A percentile compares a stretch with the other conserved stretches of the same genome.
These are phyloP conservation scores for Xanthoconium purpureum DNA, from an alignment of 768 basidiomycete species.

Conservation along the genomic window DNA sequence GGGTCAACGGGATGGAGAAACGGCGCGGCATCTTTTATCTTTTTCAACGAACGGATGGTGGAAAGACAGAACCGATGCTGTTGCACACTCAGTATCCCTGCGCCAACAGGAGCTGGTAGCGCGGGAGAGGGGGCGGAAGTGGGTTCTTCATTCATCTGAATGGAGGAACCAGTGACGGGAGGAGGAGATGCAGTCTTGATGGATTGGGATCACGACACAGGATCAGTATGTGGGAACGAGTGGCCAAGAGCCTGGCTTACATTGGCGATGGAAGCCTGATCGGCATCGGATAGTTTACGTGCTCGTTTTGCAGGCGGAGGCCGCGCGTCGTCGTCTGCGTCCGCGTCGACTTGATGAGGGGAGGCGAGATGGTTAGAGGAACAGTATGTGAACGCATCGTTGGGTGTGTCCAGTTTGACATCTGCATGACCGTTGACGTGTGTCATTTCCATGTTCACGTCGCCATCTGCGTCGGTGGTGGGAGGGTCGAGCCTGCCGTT, in stretches of 20 bases:
- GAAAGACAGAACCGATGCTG: constrained; percentile 82
- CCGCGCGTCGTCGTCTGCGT: constrained; percentile 47
- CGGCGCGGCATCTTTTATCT: constrained; percentile 75
- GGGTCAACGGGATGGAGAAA: constrained; percentile 90
- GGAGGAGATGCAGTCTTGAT: constrained; percentile 73
- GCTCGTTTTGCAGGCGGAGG: constrained; percentile 85
- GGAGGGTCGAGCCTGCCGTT: constrained; percentile 28
- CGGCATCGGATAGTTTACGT: constrained; percentile 71
- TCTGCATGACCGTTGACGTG: constrained; percentile 27
- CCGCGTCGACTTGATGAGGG: constrained; percentile 25
- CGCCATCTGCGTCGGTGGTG: constrained; percentile 26
- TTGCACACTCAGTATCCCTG: constrained; percentile 50
- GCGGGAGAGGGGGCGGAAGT: constrained; percentile 15
- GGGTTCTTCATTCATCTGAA: constrained; percentile 30
- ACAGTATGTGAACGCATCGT: constrained; percentile 34
- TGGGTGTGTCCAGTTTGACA: constrained; percentile 20
- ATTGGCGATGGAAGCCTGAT: constrained; percentile 69
- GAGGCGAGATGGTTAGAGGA: constrained; percentile 32
- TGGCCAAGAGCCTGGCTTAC: constrained; percentile 56
- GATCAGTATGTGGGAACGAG: constrained; percentile 53
- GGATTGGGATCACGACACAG: constrained; percentile 20
- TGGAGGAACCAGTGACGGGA: constrained; percentile 48
- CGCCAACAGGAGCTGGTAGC: constrained; percentile 5
- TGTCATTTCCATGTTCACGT: constrained; percentile 28
- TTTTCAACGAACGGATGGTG: constrained; percentile 79